phyloP scores from a whole-genome alignment of 1,284 basidiomycete species.

The Papiliotrema fonsecae region DNA sequence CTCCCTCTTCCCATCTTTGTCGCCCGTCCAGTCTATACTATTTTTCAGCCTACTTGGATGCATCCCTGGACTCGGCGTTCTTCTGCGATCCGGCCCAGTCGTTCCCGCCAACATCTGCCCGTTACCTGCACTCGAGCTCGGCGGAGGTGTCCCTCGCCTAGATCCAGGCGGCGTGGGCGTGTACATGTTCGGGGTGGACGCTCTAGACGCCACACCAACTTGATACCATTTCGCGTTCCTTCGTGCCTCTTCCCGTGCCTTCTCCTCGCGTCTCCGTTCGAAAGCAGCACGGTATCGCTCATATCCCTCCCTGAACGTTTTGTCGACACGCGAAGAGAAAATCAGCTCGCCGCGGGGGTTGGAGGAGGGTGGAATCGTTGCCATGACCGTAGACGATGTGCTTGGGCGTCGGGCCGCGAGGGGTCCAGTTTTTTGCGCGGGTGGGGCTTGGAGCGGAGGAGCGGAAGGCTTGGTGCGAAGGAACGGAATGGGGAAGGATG shows the following conservation, averaged over 20 bases:
- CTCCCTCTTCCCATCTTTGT: conserved; percentile 10
- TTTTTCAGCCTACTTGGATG: not conserved
- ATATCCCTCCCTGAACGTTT: conserved; percentile 80
- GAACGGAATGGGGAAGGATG: conserved; percentile 60
- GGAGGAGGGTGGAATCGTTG: conserved; percentile 77
- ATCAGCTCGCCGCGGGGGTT: conserved; percentile 96
- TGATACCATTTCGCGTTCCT: conserved; percentile 6
- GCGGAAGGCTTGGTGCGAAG: conserved; percentile 53
- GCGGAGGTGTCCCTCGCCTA: conserved; percentile 21
- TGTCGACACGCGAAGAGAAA: conserved; percentile 82
- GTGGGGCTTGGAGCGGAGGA: conserved; percentile 22
- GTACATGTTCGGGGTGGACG: not conserved
- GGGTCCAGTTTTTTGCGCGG: too few relatives aligned
- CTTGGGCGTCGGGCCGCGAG: conserved; percentile 5
- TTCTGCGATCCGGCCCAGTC: not conserved
- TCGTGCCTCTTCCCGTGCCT: conserved; percentile 38
- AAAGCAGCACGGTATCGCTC: conserved; percentile 89
- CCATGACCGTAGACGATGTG: conserved; percentile 53
- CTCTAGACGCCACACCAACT: not conserved
- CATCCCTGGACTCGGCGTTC: conserved; percentile 15
- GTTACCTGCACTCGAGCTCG: not conserved
- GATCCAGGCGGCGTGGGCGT: conserved; percentile 22
- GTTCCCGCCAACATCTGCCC: not conserved
- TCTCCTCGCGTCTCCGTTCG: conserved; percentile 71
- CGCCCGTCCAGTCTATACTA: not conserved